A percentile compares a stretch with the other conserved stretches of the same genome.
Evolutionary conservation across 2,329 filamentous ascomycete species (phyloP).

Genomic region (Paraconiothyrium sp.): DNA sequence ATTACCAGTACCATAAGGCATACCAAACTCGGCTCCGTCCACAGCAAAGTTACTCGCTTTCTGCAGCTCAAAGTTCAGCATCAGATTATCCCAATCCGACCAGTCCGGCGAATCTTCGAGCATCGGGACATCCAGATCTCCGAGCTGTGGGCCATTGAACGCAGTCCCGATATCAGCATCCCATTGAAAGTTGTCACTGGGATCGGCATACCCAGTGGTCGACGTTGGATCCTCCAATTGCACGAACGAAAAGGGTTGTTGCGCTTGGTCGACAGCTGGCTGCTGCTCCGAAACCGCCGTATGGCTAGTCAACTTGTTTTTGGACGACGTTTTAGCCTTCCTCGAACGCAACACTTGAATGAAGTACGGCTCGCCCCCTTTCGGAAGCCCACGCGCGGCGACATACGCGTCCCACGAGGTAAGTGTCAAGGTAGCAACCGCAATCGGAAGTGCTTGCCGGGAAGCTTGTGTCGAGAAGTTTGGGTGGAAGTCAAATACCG

Average conservation of each 20-base stretch:
- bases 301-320: too few species aligned
- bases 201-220: not conserved
- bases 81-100: conserved; percentile 39
- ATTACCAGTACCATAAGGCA: not conserved
- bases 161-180: conserved; percentile 20
- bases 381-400: conserved; percentile 19
- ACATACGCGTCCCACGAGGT: conserved; percentile 55
- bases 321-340: not conserved
- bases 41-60: conserved; percentile 6
- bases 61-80: conserved; percentile 35
- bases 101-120: conserved; percentile 39
- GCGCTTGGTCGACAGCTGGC: not conserved
- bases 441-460: conserved; percentile 53
- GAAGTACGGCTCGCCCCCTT: conserved; percentile 31
- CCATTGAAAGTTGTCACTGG: conserved; percentile 25
- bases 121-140: conserved; percentile 21
- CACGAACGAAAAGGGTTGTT: not conserved
- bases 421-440: conserved; percentile 54
- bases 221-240: not conserved
- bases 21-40: conserved; percentile 11
- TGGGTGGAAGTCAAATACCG: conserved; percentile 55
- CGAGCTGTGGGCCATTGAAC: conserved; percentile 2
- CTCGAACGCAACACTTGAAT: conserved; percentile 31
- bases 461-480: conserved; percentile 49
- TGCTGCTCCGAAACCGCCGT: too few species aligned